Evolutionary conservation across 805 yeast genomes (phyloP), one percentile per base, ranked within the genome.

Genomic region (Starmerella ratchasimensis): DNA sequence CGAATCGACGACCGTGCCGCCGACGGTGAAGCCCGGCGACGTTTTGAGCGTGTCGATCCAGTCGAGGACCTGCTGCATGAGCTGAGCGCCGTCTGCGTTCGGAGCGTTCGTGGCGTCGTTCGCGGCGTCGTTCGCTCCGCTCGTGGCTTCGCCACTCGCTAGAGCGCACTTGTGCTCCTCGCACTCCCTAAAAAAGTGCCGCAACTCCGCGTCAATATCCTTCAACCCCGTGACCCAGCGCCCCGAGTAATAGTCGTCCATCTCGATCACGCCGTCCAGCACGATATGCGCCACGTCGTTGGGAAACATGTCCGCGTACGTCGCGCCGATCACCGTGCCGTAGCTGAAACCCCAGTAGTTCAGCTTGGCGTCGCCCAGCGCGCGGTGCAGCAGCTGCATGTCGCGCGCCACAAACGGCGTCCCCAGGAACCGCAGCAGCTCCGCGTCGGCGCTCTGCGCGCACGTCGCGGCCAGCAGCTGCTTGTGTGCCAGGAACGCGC

Each of bases 341-440:
- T 49, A 49, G 25, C 50, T 45, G 41, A 45, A 49, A 19, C 52
- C 52, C 52, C 52, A 49, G 39, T 49, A 49, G 38, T 49, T 48
- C 20, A 49, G 34, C 34, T 48, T 47, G 2, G 25, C 40, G 36
- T 49, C 52, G 4, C 52, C 52, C 18, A 49, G 33, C 5, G 51
- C 50, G 5, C 32, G 26, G 37, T 49, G 49, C 13, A 49, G 31
- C 25, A 43, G 46, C 14, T 41, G 32, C 51, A 49, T 47, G 28
- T 49, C 52, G 11, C 50, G 43, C 7, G 47, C 47, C 8, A 48
- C 51, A 31, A 43, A 36, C 4, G 51, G 43, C 9, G 52, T 48
- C 28, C 47, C 28, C 31, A 49, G 34, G 31, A 35, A 47, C 17
- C 37, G 31, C 24, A 42, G 32, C 22, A 31, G 16, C 19, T 38